phyloP scores from a whole-genome alignment of 2,329 filamentous ascomycete genomes.

The Beauveria caledonica region DNA sequence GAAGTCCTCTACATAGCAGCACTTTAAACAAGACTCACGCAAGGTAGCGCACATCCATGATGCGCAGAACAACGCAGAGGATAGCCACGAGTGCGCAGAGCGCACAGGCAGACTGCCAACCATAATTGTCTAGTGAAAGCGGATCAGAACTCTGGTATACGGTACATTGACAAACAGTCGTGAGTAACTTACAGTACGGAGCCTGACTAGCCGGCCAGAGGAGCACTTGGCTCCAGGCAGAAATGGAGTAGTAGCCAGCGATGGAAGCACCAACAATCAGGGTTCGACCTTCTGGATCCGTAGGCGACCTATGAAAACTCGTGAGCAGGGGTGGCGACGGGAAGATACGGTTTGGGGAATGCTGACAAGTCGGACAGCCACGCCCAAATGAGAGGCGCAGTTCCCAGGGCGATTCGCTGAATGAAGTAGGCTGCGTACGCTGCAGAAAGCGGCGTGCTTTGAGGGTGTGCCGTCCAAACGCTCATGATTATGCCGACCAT shows the following conservation, averaged over 20 bases:
- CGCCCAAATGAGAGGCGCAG: slow-evolving; percentile 42
- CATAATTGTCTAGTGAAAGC: slow-evolving; percentile 29
- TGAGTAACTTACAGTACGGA: slow-evolving; percentile 33
- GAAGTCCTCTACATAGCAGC: not conserved
- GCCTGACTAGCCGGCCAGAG: slow-evolving; percentile 44
- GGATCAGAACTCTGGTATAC: not conserved
- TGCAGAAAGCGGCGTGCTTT: slow-evolving; percentile 31
- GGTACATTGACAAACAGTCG: not conserved
- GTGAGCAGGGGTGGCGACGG: not conserved
- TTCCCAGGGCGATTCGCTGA: slow-evolving; percentile 38
- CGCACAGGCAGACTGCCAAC: slow-evolving; percentile 39
- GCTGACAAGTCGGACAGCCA: slow-evolving; percentile 40
- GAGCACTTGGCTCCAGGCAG: slow-evolving; percentile 43
- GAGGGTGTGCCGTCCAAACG: slow-evolving; percentile 41
- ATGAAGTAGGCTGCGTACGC: slow-evolving; percentile 47
- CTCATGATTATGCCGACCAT: slow-evolving; percentile 43
- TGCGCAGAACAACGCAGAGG: slow-evolving; percentile 35
- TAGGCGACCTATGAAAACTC: not conserved
- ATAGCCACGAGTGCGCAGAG: slow-evolving; percentile 36
- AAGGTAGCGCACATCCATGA: slow-evolving; percentile 28
- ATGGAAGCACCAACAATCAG: slow-evolving; percentile 41
- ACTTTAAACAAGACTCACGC: not conserved
- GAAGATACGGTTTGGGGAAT: no score
- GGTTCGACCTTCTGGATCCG: slow-evolving; percentile 8
- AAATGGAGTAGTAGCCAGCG: slow-evolving; percentile 41